phyloP scores from a whole-genome alignment of 2,329 filamentous ascomycete genomes.

The Phaeosphaeria sp. region DNA sequence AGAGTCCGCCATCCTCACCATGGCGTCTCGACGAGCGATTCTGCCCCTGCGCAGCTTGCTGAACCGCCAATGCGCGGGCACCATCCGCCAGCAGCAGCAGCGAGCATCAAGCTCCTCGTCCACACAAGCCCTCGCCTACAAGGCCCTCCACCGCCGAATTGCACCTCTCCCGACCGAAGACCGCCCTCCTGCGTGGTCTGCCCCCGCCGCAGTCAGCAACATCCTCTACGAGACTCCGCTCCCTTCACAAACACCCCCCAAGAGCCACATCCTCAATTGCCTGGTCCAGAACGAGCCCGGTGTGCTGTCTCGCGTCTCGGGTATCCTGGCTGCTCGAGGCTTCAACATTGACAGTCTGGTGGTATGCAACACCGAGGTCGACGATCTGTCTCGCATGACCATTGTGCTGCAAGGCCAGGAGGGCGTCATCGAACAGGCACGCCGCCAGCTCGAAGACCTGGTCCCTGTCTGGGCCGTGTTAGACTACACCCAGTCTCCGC shows the following conservation, averaged over 20 bases:
- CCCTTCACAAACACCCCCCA: slow-evolving; percentile 81
- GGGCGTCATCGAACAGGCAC: slow-evolving; percentile 95
- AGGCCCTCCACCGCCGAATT: slow-evolving; percentile 90
- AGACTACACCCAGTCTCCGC: slow-evolving; percentile 89
- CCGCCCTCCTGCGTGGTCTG: slow-evolving; percentile 80
- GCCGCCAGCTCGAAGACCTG: slow-evolving; percentile 92
- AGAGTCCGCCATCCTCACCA: slow-evolving; percentile 29
- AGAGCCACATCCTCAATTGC: slow-evolving; percentile 96
- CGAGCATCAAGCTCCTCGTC: slow-evolving; percentile 64
- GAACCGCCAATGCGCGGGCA: slow-evolving; percentile 32
- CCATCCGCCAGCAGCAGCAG: slow-evolving; percentile 41
- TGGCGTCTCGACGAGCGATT: slow-evolving; percentile 53
- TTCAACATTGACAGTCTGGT: slow-evolving; percentile 99
- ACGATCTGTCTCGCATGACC: slow-evolving; percentile 97
- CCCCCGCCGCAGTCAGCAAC: slow-evolving; percentile 93
- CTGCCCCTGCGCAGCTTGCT: slow-evolving; percentile 47
- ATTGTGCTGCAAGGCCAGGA: slow-evolving; percentile 97
- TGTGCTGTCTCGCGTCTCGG: slow-evolving; percentile 93
- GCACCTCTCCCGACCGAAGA: slow-evolving; percentile 81
- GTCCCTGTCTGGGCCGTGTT: slow-evolving; percentile 98
- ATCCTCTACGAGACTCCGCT: slow-evolving; percentile 98
- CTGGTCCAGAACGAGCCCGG: slow-evolving; percentile 98
- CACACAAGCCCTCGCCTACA: slow-evolving; percentile 95
- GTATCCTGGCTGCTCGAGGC: slow-evolving; percentile 91
- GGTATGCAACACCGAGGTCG: slow-evolving; percentile 96